A percentile compares a stretch with the other conserved stretches of the same genome.
Evolutionary conservation across 805 yeast species (phyloP).

Genomic region (Saturnispora ahearnii): DNA sequence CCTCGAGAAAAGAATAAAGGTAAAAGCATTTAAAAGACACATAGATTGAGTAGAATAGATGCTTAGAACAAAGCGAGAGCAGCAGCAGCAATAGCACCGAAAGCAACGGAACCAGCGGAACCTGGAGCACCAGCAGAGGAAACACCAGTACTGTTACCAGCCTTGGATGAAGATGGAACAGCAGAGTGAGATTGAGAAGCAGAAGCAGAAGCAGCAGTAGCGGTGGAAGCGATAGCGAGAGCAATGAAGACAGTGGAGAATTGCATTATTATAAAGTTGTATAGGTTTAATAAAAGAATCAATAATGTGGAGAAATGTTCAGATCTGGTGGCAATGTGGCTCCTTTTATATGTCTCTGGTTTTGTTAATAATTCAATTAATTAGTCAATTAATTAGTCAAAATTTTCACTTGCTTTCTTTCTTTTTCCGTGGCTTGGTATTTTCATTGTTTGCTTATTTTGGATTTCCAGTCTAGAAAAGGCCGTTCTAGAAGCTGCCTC

Average conservation of each 20-base stretch:
- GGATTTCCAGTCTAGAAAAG: too few species aligned
- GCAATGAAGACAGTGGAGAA: slow-evolving; percentile 60
- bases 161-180: slow-evolving; percentile 33
- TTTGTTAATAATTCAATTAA: not conserved
- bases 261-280: slow-evolving; percentile 43
- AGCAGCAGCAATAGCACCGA: slow-evolving; percentile 81
- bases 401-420: not conserved
- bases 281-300: not conserved
- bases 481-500: too few species aligned
- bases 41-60: not conserved
- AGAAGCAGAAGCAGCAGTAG: slow-evolving; percentile 41
- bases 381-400: too few species aligned
- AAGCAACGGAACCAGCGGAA: slow-evolving; percentile 57
- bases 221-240: slow-evolving; percentile 62
- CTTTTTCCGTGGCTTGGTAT: not conserved
- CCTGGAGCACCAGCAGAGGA: slow-evolving; percentile 35
- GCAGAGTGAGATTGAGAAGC: slow-evolving; percentile 42
- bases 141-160: slow-evolving; percentile 35
- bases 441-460: too few species aligned
- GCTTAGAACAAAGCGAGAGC: slow-evolving; percentile 46
- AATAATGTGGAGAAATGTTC: not conserved
- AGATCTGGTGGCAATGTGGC: not conserved
- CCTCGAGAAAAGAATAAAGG: too few species aligned
- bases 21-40: not conserved
- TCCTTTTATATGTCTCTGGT: not conserved